Percentiles rank a stretch among this genome's conserved stretches.
Conservation (phyloP, 176 grass and related monocot genomes). For the Chloris gayana region DNA sequence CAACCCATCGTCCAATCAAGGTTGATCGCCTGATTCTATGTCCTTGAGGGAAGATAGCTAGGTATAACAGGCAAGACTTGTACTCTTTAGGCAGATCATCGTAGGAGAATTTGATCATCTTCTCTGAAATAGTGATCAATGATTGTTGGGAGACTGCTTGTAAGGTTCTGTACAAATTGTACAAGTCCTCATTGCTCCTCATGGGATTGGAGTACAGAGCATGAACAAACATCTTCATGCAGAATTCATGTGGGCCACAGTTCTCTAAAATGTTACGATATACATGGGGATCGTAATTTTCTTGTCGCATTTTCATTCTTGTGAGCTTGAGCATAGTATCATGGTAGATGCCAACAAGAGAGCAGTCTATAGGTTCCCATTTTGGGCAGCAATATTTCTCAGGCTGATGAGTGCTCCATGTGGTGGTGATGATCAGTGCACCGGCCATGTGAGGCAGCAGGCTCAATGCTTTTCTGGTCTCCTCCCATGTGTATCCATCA, state of each 20-base stretch:
- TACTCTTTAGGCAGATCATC: background rate
- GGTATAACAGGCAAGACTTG: conserved; percentile 25
- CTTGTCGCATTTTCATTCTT: background rate
- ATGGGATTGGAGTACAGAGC: background rate
- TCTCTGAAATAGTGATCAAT: background rate
- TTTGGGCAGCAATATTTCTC: background rate
- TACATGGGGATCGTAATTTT: background rate
- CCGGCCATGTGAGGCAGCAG: background rate
- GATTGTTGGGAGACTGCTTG: background rate
- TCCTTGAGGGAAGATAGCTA: background rate
- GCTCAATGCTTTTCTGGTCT: conserved; percentile 1
- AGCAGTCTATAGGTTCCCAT: background rate
- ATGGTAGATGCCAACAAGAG: background rate
- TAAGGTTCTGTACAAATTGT: background rate
- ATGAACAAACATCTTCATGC: conserved; percentile 1
- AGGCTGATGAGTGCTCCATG: background rate
- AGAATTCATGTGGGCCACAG: background rate
- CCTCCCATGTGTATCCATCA: background rate
- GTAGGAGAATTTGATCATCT: background rate
- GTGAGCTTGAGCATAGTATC: too few relatives aligned
- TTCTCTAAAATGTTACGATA: background rate
- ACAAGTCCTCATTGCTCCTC: background rate
- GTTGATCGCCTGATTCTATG: conserved; percentile 4
- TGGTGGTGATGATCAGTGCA: background rate
- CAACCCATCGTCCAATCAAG: background rate